These are phyloP conservation scores for Septoria petroselini DNA, from an alignment of 2,329 filamentous ascomycete genomes.

Conservation along the genomic window DNA sequence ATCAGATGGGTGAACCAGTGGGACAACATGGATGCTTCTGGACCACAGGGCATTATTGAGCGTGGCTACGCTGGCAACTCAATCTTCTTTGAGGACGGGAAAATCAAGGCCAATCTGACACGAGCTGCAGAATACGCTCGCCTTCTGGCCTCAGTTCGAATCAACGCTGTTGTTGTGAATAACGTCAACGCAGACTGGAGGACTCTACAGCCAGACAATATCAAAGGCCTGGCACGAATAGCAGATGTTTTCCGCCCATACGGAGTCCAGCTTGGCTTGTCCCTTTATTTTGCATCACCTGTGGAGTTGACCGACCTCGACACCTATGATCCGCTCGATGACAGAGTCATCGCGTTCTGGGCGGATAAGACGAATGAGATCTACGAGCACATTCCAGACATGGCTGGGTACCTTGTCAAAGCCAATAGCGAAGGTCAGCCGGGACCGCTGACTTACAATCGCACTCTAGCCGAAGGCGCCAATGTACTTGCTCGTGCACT, in stretches of 20 bases:
- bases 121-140: slow-evolving; percentile 63
- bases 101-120: slow-evolving; percentile 57
- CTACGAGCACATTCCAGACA: slow-evolving; percentile 61
- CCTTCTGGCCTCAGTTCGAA: slow-evolving; percentile 61
- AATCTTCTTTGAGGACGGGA: slow-evolving; percentile 63
- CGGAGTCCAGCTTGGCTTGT: slow-evolving; percentile 63
- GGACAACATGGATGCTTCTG: slow-evolving; percentile 54
- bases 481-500: slow-evolving; percentile 64
- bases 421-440: slow-evolving; percentile 71
- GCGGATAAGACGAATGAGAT: slow-evolving; percentile 56
- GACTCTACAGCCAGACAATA: slow-evolving; percentile 55
- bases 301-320: slow-evolving; percentile 53
- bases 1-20: slow-evolving; percentile 71
- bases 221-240: slow-evolving; percentile 60
- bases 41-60: slow-evolving; percentile 50
- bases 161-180: slow-evolving; percentile 67
- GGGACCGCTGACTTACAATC: slow-evolving; percentile 66
- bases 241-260: slow-evolving; percentile 66
- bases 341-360: slow-evolving; percentile 62
- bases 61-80: slow-evolving; percentile 65
- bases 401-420: slow-evolving; percentile 68
- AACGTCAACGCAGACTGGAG: slow-evolving; percentile 68
- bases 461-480: slow-evolving; percentile 65
- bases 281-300: slow-evolving; percentile 67
- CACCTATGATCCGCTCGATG: slow-evolving; percentile 65